Conservation (phyloP, 495 filamentous ascomycete species). For the Lasiosphaeria ovina region DNA sequence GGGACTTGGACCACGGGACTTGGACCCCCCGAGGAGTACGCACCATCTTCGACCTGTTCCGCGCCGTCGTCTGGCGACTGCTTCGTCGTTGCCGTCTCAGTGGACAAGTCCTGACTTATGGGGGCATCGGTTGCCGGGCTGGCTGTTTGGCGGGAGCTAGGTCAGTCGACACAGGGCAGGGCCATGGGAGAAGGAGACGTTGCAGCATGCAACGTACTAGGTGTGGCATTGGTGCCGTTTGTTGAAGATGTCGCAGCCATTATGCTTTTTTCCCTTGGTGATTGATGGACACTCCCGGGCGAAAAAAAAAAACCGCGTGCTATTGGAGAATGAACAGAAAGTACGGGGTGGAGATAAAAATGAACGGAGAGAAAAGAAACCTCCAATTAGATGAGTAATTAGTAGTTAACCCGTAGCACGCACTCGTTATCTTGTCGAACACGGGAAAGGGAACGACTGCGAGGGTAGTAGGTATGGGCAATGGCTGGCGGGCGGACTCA, state of each 20-base stretch:
- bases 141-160: constrained; percentile 11
- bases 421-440: not conserved
- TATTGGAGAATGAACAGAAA: constrained; percentile 1
- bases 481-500: not conserved
- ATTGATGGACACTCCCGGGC: not conserved
- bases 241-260: not conserved
- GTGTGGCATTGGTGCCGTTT: not conserved
- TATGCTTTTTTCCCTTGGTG: not conserved
- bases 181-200: too few relatives aligned
- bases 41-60: constrained; percentile 24
- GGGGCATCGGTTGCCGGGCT: constrained; percentile 20
- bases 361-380: constrained; percentile 1
- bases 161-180: too few relatives aligned
- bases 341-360: not conserved
- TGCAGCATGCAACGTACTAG: not conserved
- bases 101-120: constrained; percentile 15
- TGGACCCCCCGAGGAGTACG: not conserved
- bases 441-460: constrained; percentile 13
- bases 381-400: constrained; percentile 3
- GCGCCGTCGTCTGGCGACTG: constrained; percentile 20
- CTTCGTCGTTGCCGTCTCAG: constrained; percentile 14
- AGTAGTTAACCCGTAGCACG: not conserved
- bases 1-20: not conserved
- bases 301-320: not conserved
- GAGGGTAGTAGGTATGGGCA: not conserved